Evolutionary conservation across 768 basidiomycete genomes (phyloP).

Genomic region (Xerocomellus chrysenteron): DNA sequence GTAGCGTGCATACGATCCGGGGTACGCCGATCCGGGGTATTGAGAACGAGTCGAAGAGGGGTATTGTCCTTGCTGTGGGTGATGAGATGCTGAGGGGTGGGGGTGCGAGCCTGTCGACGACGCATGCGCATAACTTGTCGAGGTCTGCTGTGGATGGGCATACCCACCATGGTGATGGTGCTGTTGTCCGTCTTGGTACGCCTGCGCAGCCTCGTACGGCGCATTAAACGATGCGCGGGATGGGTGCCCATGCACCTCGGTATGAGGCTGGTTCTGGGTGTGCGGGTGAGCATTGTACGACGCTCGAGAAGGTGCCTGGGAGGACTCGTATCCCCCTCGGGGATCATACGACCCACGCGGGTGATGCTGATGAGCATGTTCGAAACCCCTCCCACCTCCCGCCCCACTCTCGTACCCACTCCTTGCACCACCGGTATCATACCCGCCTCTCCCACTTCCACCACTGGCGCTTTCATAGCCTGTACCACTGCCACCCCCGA

Average conservation of each 20-base stretch:
- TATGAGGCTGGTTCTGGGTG: conserved; percentile 17
- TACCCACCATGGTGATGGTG: conserved; percentile 23
- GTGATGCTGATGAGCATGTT: conserved; percentile 29
- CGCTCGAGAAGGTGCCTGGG: conserved; percentile 21
- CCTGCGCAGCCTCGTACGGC: conserved; percentile 27
- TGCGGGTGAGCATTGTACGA: conserved; percentile 18
- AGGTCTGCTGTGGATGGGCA: conserved; percentile 19
- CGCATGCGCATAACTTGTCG: conserved; percentile 17
- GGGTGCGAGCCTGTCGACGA: conserved; percentile 23
- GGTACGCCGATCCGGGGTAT: conserved; percentile 24
- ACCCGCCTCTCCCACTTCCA: conserved; percentile 18
- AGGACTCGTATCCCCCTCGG: conserved; percentile 24
- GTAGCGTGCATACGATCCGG: conserved; percentile 28
- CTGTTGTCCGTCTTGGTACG: conserved; percentile 27
- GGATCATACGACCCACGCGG: conserved; percentile 29
- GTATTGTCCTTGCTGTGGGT: conserved; percentile 26
- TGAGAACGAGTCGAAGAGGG: conserved; percentile 27
- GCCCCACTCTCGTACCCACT: conserved; percentile 22
- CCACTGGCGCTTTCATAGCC: conserved; percentile 18
- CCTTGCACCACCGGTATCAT: conserved; percentile 18
- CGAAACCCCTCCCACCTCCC: conserved; percentile 18
- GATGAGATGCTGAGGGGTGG: conserved; percentile 20
- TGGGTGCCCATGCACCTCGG: conserved; percentile 20
- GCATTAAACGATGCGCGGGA: conserved; percentile 20
- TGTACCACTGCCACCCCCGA: conserved; percentile 4